Evolutionary conservation across 176 grass and related monocot genomes (phyloP).

Genomic region (Pharus latifolius): DNA sequence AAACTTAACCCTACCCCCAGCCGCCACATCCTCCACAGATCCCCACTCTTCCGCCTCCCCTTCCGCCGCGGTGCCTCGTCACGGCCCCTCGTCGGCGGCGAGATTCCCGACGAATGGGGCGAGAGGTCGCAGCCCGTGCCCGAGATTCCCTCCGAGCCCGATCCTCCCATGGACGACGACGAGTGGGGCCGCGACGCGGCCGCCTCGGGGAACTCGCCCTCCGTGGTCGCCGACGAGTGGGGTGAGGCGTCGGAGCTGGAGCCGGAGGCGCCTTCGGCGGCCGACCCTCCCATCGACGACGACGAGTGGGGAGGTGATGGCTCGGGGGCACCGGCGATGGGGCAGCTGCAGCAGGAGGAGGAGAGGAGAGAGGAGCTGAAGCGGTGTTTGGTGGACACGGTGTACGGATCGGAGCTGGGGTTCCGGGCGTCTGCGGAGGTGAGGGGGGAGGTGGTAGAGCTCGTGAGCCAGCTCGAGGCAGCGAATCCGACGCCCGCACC

Average conservation of each 20-base stretch:
- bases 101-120: constrained; percentile 56
- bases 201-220: not conserved
- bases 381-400: constrained; percentile 67
- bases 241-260: constrained; percentile 45
- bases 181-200: constrained; percentile 51
- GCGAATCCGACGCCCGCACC: constrained; percentile 55
- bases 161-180: constrained; percentile 45
- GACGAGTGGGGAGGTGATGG: constrained; percentile 53
- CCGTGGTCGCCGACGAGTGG: constrained; percentile 54
- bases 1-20: constrained; percentile 2
- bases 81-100: not conserved
- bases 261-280: constrained; percentile 32
- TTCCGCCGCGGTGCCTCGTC: not conserved
- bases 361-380: constrained; percentile 58
- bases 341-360: not conserved
- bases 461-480: constrained; percentile 79
- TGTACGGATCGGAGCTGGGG: constrained; percentile 71
- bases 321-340: not conserved
- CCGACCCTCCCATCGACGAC: constrained; percentile 51
- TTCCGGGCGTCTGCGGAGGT: constrained; percentile 59
- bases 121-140: constrained; percentile 29
- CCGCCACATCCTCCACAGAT: not conserved
- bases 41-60: not conserved
- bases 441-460: constrained; percentile 83
- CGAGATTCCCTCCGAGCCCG: constrained; percentile 10